Percentiles rank a stretch among this genome's conserved stretches.
Conservation (phyloP, 129 eudicot species). For the Flaveria robusta region DNA sequence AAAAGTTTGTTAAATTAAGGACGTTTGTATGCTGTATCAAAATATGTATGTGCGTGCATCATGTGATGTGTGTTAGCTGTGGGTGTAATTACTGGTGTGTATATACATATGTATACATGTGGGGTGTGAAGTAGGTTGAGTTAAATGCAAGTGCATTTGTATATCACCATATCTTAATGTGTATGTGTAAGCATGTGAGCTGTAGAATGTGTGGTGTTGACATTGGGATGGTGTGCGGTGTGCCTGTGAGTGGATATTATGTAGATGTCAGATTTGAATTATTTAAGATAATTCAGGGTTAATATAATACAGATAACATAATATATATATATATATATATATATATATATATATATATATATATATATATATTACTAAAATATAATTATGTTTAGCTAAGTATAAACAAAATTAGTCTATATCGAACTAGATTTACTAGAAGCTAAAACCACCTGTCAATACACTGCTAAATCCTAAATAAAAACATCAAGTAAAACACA, state of each 20-base stretch:
- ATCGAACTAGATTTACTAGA: too few relatives aligned
- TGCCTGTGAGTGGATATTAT: background rate
- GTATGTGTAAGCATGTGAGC: background rate
- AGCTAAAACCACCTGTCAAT: too few relatives aligned
- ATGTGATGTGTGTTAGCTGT: constrained; percentile 5
- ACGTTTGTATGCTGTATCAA: background rate
- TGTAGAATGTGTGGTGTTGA: background rate
- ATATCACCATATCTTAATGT: background rate
- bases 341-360: too few relatives aligned
- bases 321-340: background rate
- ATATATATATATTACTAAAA: too few relatives aligned
- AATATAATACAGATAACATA: background rate
- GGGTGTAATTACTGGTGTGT: background rate
- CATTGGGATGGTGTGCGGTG: background rate
- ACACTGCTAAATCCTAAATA: too few relatives aligned
- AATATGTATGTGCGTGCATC: background rate
- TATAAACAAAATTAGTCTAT: too few relatives aligned
- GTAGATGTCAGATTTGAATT: background rate
- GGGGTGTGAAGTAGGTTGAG: background rate
- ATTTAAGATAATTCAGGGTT: background rate
- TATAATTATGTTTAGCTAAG: too few relatives aligned
- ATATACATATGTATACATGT: background rate
- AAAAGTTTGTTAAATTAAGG: too few relatives aligned
- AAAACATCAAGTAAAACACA: too few relatives aligned
- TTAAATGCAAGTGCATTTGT: constrained; percentile 3